phyloP scores from a whole-genome alignment of 2,329 filamentous ascomycete species.

The Ophiognomonia clavigignenti-juglandacearum region DNA sequence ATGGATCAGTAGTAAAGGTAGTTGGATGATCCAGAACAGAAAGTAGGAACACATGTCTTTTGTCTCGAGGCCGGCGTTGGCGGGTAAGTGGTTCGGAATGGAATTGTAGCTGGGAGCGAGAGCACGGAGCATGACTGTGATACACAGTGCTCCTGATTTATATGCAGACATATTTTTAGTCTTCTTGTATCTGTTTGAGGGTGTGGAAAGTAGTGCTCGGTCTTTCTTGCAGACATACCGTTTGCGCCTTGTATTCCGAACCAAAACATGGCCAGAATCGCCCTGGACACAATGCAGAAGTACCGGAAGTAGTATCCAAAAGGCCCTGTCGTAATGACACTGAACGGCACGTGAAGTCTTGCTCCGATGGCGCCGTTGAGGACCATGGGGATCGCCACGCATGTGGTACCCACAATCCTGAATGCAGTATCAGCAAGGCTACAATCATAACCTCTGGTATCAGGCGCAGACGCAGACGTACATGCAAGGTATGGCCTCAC shows the following conservation, averaged over 20 bases:
- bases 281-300: slow-evolving; percentile 32
- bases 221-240: slow-evolving; percentile 26
- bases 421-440: slow-evolving; percentile 42
- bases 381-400: slow-evolving; percentile 50
- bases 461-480: slow-evolving; percentile 40
- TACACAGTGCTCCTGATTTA: slow-evolving; percentile 40
- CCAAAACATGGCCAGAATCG: slow-evolving; percentile 47
- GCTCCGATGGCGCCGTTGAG: slow-evolving; percentile 44
- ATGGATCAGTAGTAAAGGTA: slow-evolving; percentile 49
- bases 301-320: slow-evolving; percentile 41
- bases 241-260: slow-evolving; percentile 63
- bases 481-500: slow-evolving; percentile 16
- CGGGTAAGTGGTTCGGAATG: slow-evolving; percentile 47
- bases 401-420: slow-evolving; percentile 55
- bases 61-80: slow-evolving; percentile 47
- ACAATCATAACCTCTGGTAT: slow-evolving; percentile 21
- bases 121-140: slow-evolving; percentile 37
- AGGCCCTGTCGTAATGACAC: slow-evolving; percentile 37
- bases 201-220: too few species aligned
- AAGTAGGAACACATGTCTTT: slow-evolving; percentile 44
- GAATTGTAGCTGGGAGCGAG: slow-evolving; percentile 51
- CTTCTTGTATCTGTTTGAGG: too few species aligned
- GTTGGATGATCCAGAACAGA: slow-evolving; percentile 51
- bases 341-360: slow-evolving; percentile 41
- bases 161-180: too few species aligned